These are phyloP conservation scores for Clavariopsis aquatica DNA, from an alignment of 495 filamentous ascomycete genomes.

Conservation along the genomic window DNA sequence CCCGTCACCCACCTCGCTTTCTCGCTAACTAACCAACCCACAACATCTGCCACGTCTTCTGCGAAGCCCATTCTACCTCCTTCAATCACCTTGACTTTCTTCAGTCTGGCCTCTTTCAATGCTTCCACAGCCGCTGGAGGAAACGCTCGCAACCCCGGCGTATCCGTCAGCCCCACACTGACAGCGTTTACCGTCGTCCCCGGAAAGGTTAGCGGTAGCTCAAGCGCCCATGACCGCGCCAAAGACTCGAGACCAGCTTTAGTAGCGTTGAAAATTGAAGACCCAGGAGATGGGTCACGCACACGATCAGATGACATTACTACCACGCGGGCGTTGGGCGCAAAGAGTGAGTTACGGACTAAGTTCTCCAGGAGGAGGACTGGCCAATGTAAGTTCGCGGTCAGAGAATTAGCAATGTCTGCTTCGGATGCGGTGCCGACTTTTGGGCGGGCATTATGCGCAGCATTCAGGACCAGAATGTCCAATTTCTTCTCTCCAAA, in stretches of 20 bases:
- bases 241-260: constrained; percentile 29
- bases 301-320: constrained; percentile 30
- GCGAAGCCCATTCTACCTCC: constrained; percentile 32
- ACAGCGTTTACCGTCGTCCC: constrained; percentile 36
- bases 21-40: constrained; percentile 35
- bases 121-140: constrained; percentile 20
- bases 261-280: constrained; percentile 31
- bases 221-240: constrained; percentile 23
- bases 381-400: constrained; percentile 33
- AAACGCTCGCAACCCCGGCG: constrained; percentile 23
- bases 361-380: constrained; percentile 33
- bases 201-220: constrained; percentile 26
- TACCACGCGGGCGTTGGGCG: constrained; percentile 26
- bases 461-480: constrained; percentile 35
- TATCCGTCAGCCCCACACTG: constrained; percentile 35
- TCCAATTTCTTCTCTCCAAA: constrained; percentile 28
- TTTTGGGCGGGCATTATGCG: constrained; percentile 3
- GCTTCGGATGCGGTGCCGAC: constrained; percentile 25
- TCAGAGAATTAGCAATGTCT: constrained; percentile 25
- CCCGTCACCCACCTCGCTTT: constrained; percentile 29
- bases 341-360: constrained; percentile 27
- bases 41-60: constrained; percentile 39
- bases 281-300: constrained; percentile 17
- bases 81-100: constrained; percentile 30
- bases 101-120: constrained; percentile 26